Base-by-base conservation (phyloP, 352 stramenopile species). In the Phytopythium helicoides region DNA sequence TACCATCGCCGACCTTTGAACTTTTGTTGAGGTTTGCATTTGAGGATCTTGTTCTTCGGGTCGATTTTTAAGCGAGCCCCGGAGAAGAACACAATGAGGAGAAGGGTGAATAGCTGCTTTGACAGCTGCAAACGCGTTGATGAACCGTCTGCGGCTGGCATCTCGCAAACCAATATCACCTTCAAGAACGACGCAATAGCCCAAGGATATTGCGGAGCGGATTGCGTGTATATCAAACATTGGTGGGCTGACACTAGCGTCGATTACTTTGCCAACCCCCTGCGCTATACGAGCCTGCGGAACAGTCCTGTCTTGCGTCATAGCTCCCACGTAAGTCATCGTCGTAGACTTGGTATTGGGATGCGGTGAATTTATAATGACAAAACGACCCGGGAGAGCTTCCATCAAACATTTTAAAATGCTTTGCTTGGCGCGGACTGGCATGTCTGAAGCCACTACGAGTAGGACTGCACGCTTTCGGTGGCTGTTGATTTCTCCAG, bases 91-190 rank as follows among this genome's bases (percentile, higher is more conserved):
- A 49, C 83, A 91, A 56, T 79, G 57, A 2, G 84, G 84, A 3
- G 67, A 51, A 19, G 84, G 84, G 10, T 86, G 62, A 1, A 92
- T 59, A 1, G 81, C 80, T 3, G 71, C 62, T 50, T 89, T 88
- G n/a, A 92, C 49, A 0, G 81, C 71, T 0, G 73, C 60, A 47
- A 94, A 88, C 3, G 64, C 69, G 11, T 71, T 70, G 7, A 89
- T 45, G 38, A 94, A 92, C 1, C 60, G 53, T 6, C 78, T 71
- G 38, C 84, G 81, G 12, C 66, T 58, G 0, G 77, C 66, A 21
- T 89, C 80, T 1, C 66, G 80, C 49, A 92, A 60, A 7, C 84
- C 84, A n/a, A 94, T 52, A 42, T 89, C 76, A n/a, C 65, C 76
- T 63, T 92, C 81, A 6, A 94, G 55, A 12, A 92, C 71, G n/a